Evolutionary conservation across 129 eudicot species (phyloP).

Genomic region (Silybum marianum): DNA sequence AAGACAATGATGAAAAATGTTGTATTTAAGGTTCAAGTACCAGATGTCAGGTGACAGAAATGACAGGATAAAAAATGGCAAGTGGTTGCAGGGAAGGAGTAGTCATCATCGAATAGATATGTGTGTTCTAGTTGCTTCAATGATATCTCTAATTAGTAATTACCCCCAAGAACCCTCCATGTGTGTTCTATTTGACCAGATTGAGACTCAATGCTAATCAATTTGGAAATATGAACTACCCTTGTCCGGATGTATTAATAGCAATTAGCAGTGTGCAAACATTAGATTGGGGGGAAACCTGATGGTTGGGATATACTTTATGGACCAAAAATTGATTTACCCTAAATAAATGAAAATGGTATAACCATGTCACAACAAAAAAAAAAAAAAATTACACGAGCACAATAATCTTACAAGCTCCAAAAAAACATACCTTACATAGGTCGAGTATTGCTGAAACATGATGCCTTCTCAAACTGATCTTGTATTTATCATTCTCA

Average conservation of each 20-base stretch:
- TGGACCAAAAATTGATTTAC: neutral
- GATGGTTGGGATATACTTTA: neutral
- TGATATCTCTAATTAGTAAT: too few species aligned
- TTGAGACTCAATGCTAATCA: neutral
- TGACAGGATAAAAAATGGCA: neutral
- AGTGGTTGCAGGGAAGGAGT: neutral
- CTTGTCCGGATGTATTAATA: too few species aligned
- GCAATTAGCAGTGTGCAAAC: too few species aligned
- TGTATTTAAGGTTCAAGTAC: too few species aligned
- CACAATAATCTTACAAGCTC: constrained; percentile 9
- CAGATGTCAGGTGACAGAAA: neutral
- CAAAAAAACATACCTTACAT: constrained; percentile 60
- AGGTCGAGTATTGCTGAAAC: constrained; percentile 80
- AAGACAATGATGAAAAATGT: too few species aligned
- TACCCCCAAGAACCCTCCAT: neutral
- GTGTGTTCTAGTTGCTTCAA: neutral
- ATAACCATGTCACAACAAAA: neutral
- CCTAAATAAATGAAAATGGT: neutral
- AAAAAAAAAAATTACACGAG: neutral
- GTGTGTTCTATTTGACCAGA: neutral
- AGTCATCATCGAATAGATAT: neutral
- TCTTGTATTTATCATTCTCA: constrained; percentile 63
- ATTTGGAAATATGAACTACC: neutral
- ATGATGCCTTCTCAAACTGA: constrained; percentile 70
- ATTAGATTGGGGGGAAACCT: neutral